These are phyloP conservation scores for Cocos nucifera DNA, from an alignment of 176 grass and related monocot genomes.

Conservation along the genomic window DNA sequence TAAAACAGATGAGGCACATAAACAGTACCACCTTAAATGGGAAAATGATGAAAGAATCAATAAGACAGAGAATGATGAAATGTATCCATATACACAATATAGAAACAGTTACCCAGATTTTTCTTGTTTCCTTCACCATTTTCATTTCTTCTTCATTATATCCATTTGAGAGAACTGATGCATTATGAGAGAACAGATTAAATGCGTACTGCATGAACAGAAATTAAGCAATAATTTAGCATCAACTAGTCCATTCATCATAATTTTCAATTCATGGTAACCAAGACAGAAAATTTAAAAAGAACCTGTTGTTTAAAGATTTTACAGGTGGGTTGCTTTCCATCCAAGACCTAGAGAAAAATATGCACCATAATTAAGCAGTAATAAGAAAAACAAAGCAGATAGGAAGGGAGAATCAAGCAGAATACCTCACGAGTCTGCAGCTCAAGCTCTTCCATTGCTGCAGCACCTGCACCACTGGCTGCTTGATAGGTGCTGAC, in stretches of 20 bases:
- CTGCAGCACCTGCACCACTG: slow-evolving; percentile 92
- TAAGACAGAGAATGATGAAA: no score
- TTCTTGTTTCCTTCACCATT: slow-evolving; percentile 83
- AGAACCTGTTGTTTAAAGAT: slow-evolving; percentile 84
- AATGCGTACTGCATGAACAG: slow-evolving; percentile 79
- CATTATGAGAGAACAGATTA: slow-evolving; percentile 97
- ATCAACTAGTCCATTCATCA: not conserved
- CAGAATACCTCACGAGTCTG: slow-evolving; percentile 68
- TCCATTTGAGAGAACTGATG: slow-evolving; percentile 74
- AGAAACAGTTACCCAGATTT: slow-evolving; percentile 66
- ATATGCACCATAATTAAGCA: not conserved
- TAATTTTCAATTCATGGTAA: slow-evolving; percentile 1
- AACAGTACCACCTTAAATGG: no score
- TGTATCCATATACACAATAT: no score
- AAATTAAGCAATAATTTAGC: slow-evolving; percentile 9
- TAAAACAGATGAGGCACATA: no score
- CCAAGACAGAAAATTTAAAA: not conserved
- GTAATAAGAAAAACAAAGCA: not conserved
- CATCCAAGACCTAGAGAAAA: slow-evolving; percentile 70
- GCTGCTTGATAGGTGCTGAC: slow-evolving; percentile 98
- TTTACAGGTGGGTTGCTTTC: slow-evolving; percentile 87
- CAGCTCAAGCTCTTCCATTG: slow-evolving; percentile 85
- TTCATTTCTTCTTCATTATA: slow-evolving; percentile 99
- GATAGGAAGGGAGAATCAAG: not conserved
- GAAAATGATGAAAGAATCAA: no score